These are phyloP conservation scores for Aspergillus sojae DNA, from an alignment of 2,329 filamentous ascomycete species.

Conservation along the genomic window DNA sequence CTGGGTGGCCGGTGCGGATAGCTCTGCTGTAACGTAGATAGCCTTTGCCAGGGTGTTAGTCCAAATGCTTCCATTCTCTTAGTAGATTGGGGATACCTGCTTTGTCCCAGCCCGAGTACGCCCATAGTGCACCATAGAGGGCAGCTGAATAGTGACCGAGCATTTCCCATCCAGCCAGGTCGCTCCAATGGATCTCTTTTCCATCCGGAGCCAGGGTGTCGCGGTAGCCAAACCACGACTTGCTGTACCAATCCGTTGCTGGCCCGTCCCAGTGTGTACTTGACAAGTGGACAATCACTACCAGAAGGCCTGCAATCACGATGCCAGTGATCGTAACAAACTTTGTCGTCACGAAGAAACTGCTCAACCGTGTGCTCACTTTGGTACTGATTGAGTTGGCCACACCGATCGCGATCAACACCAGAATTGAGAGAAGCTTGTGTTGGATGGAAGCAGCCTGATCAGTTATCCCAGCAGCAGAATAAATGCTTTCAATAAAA, in stretches of 20 bases:
- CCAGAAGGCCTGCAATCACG: conserved; percentile 14
- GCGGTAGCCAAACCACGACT: conserved; percentile 18
- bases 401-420: conserved; percentile 12
- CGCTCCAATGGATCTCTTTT: conserved; percentile 18
- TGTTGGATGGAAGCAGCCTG: conserved; percentile 11
- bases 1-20: conserved; percentile 20
- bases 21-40: conserved; percentile 20
- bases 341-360: conserved; percentile 20
- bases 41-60: conserved; percentile 4
- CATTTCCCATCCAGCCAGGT: conserved; percentile 17
- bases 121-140: conserved; percentile 22
- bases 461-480: conserved; percentile 14
- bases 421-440: conserved; percentile 18
- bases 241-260: conserved; percentile 17
- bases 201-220: conserved; percentile 19
- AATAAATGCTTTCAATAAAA: conserved; percentile 22
- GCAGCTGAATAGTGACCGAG: conserved; percentile 21
- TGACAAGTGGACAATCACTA: conserved; percentile 13
- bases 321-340: conserved; percentile 15
- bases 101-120: conserved; percentile 24
- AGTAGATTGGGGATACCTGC: not conserved
- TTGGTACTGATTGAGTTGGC: conserved; percentile 23
- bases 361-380: conserved; percentile 17
- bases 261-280: not conserved
- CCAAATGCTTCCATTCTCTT: not conserved